phyloP scores from a whole-genome alignment of 441 rosid species.

The Populus trichocarpa region DNA sequence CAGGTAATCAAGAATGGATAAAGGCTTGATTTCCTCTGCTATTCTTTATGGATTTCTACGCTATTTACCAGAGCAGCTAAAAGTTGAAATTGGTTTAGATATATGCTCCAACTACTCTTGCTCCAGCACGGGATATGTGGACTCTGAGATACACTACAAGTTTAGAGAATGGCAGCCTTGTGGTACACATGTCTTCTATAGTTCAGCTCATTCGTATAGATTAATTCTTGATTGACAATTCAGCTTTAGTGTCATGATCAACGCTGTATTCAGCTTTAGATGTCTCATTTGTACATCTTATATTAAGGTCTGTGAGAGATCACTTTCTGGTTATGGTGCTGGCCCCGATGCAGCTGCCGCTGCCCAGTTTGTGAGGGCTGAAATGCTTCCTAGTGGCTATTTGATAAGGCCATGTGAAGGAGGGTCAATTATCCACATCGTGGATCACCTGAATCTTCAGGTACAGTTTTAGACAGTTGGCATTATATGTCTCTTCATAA shows the following conservation, averaged over 20 bases:
- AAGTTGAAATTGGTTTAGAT: conserved; percentile 40
- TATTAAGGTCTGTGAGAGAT: conserved; percentile 87
- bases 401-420: conserved; percentile 96
- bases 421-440: conserved; percentile 95
- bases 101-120: conserved; percentile 95
- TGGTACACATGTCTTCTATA: conserved; percentile 48
- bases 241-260: neutral
- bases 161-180: conserved; percentile 95
- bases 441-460: conserved; percentile 94
- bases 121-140: conserved; percentile 99
- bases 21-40: conserved; percentile 5
- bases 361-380: conserved; percentile 92
- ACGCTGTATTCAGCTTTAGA: neutral
- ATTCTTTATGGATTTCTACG: neutral
- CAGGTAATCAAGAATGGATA: conserved; percentile 49
- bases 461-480: conserved; percentile 30
- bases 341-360: conserved; percentile 78
- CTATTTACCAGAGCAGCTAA: neutral
- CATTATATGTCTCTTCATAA: neutral
- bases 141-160: conserved; percentile 88
- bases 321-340: conserved; percentile 92
- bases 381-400: conserved; percentile 95
- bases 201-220: neutral
- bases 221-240: neutral
- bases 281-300: conserved; percentile 7